Base-by-base conservation (phyloP, 306 rosid genomes). In the Prunus salicina region DNA sequence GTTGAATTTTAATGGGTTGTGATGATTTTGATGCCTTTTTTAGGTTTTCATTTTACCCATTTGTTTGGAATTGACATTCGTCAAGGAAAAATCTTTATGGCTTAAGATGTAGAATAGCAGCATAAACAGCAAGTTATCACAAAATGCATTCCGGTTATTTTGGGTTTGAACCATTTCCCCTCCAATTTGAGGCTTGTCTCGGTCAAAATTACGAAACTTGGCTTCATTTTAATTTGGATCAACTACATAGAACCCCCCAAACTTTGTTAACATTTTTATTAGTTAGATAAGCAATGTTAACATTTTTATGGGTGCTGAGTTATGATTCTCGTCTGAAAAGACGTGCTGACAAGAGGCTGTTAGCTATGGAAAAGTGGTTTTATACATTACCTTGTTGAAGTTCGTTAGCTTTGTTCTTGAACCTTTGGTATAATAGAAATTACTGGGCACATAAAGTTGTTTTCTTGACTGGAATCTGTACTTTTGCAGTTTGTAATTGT, bases 401-500 rank as follows among this genome's bases (percentile, higher is more conserved):
- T 14, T 75, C 12, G 8, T 38, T 12, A 14, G 27, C 14, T n/a
- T 64, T 71, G 72, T 71, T 56, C 41, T 30, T 38, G 53, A 66
- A 67, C 25, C 32, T 0, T 57, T 34, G 3, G 22, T 72, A 64
- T 24, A 8, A 52, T 12, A 58, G 72, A 65, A 57, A 1, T 67
- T 45, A 19, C 2, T 72, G 52, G 32, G 38, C 65, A 50, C 62
- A 8, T 50, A 55, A 27, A 53, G 55, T 30, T 52, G 65, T 68
- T 76, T 38, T 73, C 53, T 77, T 88, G 64, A 83, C 63, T 67
- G 25, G 69, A 69, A 79, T 8, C 43, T 50, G 70, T 71, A 34
- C 56, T 53, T 27, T 76, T 86, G 84, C 96, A 96, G 99, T 91
- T 92, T 80, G 99, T 92, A 27, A 79, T 96, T 79, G 89, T 80